A percentile compares a stretch with the other conserved stretches of the same genome.
Conservation (phyloP, 371 early-diverging fungal genomes). For the Blyttiomyces sp. region DNA sequence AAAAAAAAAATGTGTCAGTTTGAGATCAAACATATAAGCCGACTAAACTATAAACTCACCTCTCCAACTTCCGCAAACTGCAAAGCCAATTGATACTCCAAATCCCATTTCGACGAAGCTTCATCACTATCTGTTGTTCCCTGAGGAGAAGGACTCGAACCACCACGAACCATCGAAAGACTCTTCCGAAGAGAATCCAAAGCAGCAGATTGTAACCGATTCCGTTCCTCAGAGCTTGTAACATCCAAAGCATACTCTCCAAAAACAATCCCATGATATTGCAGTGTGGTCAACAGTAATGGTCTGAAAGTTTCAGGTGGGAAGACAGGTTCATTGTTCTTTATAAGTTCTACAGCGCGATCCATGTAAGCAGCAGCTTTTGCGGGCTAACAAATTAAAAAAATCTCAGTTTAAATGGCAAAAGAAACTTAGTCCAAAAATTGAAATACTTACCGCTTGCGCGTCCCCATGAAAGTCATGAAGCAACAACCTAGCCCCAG, state of each 20-base stretch:
- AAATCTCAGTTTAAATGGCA: too few relatives aligned
- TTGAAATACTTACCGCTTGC: constrained; percentile 32
- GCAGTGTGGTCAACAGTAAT: constrained; percentile 4
- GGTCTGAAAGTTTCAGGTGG: background rate
- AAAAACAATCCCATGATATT: constrained; percentile 60
- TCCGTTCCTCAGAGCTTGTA: constrained; percentile 64
- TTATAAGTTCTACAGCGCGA: background rate
- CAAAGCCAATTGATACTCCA: constrained; percentile 74
- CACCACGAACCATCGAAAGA: too few relatives aligned
- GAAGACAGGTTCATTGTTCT: background rate
- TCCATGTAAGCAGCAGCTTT: background rate
- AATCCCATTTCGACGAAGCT: constrained; percentile 19
- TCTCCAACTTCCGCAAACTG: constrained; percentile 81
- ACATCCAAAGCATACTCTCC: constrained; percentile 62
- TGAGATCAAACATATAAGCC: background rate
- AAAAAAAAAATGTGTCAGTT: constrained; percentile 60
- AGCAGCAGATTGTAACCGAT: constrained; percentile 63
- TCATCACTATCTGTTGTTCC: background rate
- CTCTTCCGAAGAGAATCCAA: constrained; percentile 52
- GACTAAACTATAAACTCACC: constrained; percentile 19
- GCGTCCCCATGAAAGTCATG: constrained; percentile 24
- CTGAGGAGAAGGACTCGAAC: too few relatives aligned
- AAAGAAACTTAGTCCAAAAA: too few relatives aligned
- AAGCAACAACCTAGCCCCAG: constrained; percentile 30
- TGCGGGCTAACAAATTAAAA: constrained; percentile 9